A percentile compares a stretch with the other conserved stretches of the same genome.
Conservation (phyloP, 352 stramenopile genomes). For the Ophiocytium majus region DNA sequence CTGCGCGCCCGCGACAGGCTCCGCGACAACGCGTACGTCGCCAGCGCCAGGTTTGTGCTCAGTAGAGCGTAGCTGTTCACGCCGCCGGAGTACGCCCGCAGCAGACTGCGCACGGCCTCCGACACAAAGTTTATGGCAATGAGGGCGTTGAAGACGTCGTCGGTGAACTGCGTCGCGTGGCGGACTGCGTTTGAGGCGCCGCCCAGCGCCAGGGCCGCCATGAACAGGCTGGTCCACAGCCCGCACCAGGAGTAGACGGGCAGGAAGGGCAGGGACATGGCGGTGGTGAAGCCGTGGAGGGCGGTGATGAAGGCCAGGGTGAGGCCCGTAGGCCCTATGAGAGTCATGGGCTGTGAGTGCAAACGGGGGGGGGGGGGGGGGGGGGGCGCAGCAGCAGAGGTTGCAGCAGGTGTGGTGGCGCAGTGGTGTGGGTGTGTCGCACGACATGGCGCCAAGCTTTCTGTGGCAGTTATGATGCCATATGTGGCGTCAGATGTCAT, state of each 20-base stretch:
- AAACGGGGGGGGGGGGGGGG: not conserved
- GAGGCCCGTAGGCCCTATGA: slow-evolving; percentile 57
- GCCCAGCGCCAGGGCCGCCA: slow-evolving; percentile 29
- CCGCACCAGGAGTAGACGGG: slow-evolving; percentile 71
- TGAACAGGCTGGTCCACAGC: slow-evolving; percentile 45
- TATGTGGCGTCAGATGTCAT: no score
- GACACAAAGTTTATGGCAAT: slow-evolving; percentile 76
- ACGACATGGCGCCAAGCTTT: no score
- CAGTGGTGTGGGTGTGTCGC: no score
- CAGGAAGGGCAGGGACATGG: slow-evolving; percentile 66
- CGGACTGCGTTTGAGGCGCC: slow-evolving; percentile 64
- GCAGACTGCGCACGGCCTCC: slow-evolving; percentile 62
- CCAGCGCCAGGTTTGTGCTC: slow-evolving; percentile 63
- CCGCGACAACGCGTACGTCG: slow-evolving; percentile 58
- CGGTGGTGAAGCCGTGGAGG: slow-evolving; percentile 49
- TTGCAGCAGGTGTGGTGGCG: no score
- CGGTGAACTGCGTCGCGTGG: slow-evolving; percentile 75
- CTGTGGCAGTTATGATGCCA: no score
- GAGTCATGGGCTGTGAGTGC: slow-evolving; percentile 58
- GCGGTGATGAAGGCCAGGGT: slow-evolving; percentile 56
- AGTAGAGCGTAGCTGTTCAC: slow-evolving; percentile 40
- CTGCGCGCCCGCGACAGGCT: slow-evolving; percentile 19
- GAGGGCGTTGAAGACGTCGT: slow-evolving; percentile 78
- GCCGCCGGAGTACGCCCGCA: not conserved
- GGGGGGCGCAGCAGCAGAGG: no score